Evolutionary conservation across 2,329 filamentous ascomycete species (phyloP), one percentile per base, ranked within the genome.

Genomic region (Dichotomopilus funicola): DNA sequence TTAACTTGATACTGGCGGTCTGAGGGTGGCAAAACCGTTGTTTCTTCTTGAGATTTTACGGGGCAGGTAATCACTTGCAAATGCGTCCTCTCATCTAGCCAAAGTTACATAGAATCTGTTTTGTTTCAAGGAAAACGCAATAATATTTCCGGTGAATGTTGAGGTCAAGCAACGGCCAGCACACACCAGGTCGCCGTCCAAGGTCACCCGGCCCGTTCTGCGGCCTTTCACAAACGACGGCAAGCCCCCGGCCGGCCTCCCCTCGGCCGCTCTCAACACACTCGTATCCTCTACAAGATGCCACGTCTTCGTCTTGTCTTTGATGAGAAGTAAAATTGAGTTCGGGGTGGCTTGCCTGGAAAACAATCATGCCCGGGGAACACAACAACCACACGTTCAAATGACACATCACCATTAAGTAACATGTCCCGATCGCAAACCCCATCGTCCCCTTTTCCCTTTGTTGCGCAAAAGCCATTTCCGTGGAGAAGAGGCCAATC

Each of bases 141-240:
- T 27, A 3, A 27, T 27, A 27, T 27, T 27, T 27, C 19, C 19
- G 19, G 19, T 27, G 19, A 27, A 27, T 27, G 19, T 27, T 27
- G 19, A 27, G 19, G 19, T 27, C 19, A 27, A 27, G 19, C 19
- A 27, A 3, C 19, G 3, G 19, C 19, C 19, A 27, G 19, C 19
- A 27, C 19, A 27, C 19, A 3, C 19, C 19, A 27, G 5, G 40
- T 47, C 45, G 8, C 33, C 45, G 33, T n/a, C 11, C 12, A 38
- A 12, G 52, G 51, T 58, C 56, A 58, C 51, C 51, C 47, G 51
- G 51, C 55, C 55, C 27, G 13, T 50, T 53, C 47, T 56, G 50
- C 46, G 55, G 37, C 51, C 52, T 33, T 51, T 49, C 36, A 19
- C 47, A 43, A 13, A 38, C 27, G 27, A 11, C n/a, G 37, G 43